phyloP scores from a whole-genome alignment of 1,284 basidiomycete species.

The Rhodotorula sp. region DNA sequence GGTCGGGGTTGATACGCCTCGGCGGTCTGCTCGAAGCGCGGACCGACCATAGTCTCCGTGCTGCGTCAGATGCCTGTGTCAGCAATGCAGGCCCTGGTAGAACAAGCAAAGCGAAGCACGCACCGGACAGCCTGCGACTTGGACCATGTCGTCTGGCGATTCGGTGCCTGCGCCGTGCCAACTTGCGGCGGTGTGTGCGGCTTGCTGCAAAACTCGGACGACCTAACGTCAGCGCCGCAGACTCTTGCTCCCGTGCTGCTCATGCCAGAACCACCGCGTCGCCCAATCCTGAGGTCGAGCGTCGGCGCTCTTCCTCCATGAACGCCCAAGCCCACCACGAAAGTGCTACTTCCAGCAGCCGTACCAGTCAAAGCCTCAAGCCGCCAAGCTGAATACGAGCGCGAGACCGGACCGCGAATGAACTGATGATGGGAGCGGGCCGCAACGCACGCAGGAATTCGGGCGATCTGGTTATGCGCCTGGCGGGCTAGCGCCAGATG shows the following conservation, averaged over 20 bases:
- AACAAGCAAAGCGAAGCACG: background rate
- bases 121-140: conserved; percentile 26
- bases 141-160: conserved; percentile 34
- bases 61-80: conserved; percentile 1
- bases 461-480: conserved; percentile 27
- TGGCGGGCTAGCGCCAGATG: background rate
- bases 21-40: conserved; percentile 87
- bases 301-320: too few species aligned
- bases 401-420: background rate
- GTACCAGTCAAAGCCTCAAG: too few species aligned
- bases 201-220: conserved; percentile 3
- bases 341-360: too few species aligned
- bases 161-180: conserved; percentile 29
- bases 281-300: too few species aligned
- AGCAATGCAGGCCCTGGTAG: background rate
- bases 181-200: conserved; percentile 39
- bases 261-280: too few species aligned
- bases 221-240: background rate
- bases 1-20: conserved; percentile 85
- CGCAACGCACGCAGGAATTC: conserved; percentile 22
- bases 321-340: too few species aligned
- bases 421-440: background rate
- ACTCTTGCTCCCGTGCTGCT: too few species aligned
- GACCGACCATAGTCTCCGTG: conserved; percentile 55
- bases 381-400: background rate